These are phyloP conservation scores for Penicillium sp. DNA, from an alignment of 2,329 filamentous ascomycete genomes.

Conservation along the genomic window DNA sequence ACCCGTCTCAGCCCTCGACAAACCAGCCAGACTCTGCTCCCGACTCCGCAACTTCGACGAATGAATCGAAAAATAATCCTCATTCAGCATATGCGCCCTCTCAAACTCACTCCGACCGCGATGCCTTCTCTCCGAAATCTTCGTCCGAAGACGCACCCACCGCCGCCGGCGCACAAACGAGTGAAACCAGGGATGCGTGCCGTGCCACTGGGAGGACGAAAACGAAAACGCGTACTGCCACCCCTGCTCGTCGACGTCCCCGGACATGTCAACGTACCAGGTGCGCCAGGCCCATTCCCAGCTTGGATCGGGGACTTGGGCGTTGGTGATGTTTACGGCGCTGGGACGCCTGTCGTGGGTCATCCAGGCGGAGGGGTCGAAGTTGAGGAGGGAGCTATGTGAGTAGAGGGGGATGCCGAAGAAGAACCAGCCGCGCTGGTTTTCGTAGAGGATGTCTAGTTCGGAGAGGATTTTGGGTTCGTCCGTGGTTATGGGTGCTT, in stretches of 20 bases:
- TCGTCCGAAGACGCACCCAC: slow-evolving; percentile 81
- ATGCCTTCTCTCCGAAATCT: slow-evolving; percentile 41
- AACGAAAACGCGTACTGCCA: slow-evolving; percentile 98
- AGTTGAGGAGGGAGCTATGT: slow-evolving; percentile 75
- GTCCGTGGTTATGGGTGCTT: slow-evolving; percentile 11
- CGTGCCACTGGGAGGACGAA: slow-evolving; percentile 79
- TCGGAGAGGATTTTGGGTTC: slow-evolving; percentile 43
- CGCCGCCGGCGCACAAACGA: slow-evolving; percentile 88
- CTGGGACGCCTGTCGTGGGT: slow-evolving; percentile 62
- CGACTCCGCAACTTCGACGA: slow-evolving; percentile 51
- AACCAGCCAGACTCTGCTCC: slow-evolving; percentile 44
- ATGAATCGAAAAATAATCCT: slow-evolving; percentile 79
- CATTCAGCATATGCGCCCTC: slow-evolving; percentile 65
- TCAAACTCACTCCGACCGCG: slow-evolving; percentile 40
- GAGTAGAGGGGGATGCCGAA: slow-evolving; percentile 93
- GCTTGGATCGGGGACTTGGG: slow-evolving; percentile 88
- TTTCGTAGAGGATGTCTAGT: slow-evolving; percentile 92
- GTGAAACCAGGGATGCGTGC: slow-evolving; percentile 85
- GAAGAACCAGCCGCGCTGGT: slow-evolving; percentile 86
- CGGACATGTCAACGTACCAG: slow-evolving; percentile 77
- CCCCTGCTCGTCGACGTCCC: slow-evolving; percentile 81
- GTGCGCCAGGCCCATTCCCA: slow-evolving; percentile 86
- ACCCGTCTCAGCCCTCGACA: slow-evolving; percentile 30
- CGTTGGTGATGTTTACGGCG: slow-evolving; percentile 74
- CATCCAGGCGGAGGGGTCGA: slow-evolving; percentile 87